phyloP scores from a whole-genome alignment of 177 flowering plant species.

The Vitis hybrid region DNA sequence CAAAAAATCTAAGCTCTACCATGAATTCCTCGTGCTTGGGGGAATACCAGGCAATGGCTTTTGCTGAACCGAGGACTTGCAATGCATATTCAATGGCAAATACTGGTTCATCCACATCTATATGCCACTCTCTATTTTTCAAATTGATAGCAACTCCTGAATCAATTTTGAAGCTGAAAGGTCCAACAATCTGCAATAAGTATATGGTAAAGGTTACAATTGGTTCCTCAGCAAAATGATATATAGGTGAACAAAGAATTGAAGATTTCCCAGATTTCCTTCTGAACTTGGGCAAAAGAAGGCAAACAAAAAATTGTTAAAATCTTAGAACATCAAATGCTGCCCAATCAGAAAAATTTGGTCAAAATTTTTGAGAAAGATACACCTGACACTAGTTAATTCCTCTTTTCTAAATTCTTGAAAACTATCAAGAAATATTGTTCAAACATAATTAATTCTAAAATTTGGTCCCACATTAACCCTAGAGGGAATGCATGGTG shows the following conservation, averaged over 20 bases:
- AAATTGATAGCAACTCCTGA: constrained; percentile 54
- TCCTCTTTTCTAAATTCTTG: background rate
- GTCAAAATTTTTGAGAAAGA: background rate
- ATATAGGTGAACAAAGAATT: no score
- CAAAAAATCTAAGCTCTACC: constrained; percentile 89
- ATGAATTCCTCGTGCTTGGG: constrained; percentile 73
- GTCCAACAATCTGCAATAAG: constrained; percentile 67
- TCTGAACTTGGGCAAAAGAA: no score
- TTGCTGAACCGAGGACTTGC: constrained; percentile 91
- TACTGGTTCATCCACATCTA: constrained; percentile 48
- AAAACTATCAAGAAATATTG: background rate
- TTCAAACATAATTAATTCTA: background rate
- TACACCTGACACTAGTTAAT: background rate
- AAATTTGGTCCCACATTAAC: background rate
- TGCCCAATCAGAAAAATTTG: background rate
- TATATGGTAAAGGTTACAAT: background rate
- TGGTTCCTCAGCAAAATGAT: background rate
- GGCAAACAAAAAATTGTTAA: no score
- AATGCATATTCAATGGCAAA: constrained; percentile 83
- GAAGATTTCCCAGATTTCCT: no score
- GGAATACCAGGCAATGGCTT: constrained; percentile 91
- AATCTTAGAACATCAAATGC: background rate
- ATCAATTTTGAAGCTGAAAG: constrained; percentile 80
- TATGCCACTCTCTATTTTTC: constrained; percentile 26
- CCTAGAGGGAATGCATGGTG: background rate